These are phyloP conservation scores for Metarhizium rileyi DNA, from an alignment of 2,329 filamentous ascomycete species.

Conservation along the genomic window DNA sequence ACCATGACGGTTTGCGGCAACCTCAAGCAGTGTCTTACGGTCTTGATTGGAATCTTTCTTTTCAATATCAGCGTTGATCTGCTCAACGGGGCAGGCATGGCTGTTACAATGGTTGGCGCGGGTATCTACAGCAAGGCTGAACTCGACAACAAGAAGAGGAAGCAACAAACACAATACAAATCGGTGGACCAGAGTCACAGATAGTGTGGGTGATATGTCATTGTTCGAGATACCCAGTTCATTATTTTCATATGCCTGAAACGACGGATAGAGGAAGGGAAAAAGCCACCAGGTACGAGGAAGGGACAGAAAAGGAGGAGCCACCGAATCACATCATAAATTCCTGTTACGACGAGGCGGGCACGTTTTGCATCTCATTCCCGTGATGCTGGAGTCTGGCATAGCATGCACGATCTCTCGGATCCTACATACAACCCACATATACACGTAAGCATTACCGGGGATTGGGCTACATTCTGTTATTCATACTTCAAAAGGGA, in stretches of 20 bases:
- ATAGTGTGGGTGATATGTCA: conserved; percentile 7
- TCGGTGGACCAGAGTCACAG: conserved; percentile 23
- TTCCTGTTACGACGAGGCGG: background rate
- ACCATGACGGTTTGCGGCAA: conserved; percentile 52
- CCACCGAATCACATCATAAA: background rate
- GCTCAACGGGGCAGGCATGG: conserved; percentile 47
- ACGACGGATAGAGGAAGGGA: background rate
- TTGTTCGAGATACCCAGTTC: conserved; percentile 9
- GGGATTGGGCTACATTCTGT: background rate
- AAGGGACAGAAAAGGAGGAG: background rate
- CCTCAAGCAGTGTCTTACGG: conserved; percentile 47
- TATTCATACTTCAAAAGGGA: conserved; percentile 3
- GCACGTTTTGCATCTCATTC: background rate
- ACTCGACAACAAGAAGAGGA: conserved; percentile 35
- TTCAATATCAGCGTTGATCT: conserved; percentile 41
- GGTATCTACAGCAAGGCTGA: conserved; percentile 50
- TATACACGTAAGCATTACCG: background rate
- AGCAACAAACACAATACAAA: conserved; percentile 23
- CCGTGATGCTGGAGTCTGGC: background rate
- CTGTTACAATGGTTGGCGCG: conserved; percentile 43
- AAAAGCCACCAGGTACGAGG: background rate
- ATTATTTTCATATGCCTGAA: conserved; percentile 6
- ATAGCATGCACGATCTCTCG: background rate
- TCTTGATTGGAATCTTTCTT: conserved; percentile 42
- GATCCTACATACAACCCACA: background rate